These are phyloP conservation scores for Prunus mira DNA, from an alignment of 306 rosid genomes.

Conservation along the genomic window DNA sequence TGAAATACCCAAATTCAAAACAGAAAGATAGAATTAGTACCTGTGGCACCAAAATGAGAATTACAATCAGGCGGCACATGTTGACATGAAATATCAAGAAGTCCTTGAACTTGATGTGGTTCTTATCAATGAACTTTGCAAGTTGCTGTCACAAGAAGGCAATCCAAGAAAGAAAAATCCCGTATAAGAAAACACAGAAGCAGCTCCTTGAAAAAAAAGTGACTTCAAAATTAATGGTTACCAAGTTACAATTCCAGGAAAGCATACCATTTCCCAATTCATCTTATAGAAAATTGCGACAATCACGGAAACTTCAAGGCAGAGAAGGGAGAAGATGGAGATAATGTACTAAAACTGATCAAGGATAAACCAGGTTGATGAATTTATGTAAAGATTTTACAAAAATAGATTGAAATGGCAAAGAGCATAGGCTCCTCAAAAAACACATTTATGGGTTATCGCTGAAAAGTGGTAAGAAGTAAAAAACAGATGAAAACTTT, in stretches of 20 bases:
- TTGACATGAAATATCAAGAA: constrained; percentile 34
- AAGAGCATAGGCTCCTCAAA: background rate
- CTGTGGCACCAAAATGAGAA: constrained; percentile 47
- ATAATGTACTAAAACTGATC: constrained; percentile 35
- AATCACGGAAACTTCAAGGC: constrained; percentile 27
- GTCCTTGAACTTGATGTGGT: constrained; percentile 18
- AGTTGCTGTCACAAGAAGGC: constrained; percentile 31
- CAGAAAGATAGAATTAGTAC: constrained; percentile 14
- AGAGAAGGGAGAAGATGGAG: constrained; percentile 29
- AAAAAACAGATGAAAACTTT: background rate
- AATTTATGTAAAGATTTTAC: background rate
- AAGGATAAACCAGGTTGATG: constrained; percentile 21
- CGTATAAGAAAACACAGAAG: background rate
- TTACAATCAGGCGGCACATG: constrained; percentile 36
- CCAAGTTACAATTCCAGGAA: constrained; percentile 5
- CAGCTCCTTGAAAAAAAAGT: background rate
- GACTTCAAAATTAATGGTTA: background rate
- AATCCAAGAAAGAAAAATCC: background rate
- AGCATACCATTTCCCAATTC: constrained; percentile 46
- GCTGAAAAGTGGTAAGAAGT: background rate
- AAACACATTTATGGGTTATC: background rate
- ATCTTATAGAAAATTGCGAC: constrained; percentile 30
- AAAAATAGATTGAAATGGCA: background rate
- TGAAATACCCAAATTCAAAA: background rate
- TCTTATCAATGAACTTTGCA: constrained; percentile 27